These are phyloP conservation scores for Aspergillus udagawae DNA, from an alignment of 2,329 filamentous ascomycete species.

Conservation along the genomic window DNA sequence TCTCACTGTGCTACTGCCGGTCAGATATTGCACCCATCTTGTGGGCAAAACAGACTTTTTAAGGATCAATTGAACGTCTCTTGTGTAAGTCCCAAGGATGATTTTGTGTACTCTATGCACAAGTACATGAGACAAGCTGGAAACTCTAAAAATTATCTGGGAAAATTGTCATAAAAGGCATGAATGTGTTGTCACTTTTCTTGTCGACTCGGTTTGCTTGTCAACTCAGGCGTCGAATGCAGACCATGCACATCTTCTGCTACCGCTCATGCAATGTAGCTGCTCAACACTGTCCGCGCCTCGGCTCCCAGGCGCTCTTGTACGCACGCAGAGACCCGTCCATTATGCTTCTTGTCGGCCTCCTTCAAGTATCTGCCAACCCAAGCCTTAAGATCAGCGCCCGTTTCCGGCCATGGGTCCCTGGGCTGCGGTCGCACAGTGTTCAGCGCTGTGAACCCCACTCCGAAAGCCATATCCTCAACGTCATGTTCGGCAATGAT, in stretches of 20 bases:
- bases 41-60: background rate
- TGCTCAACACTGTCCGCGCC: constrained; percentile 45
- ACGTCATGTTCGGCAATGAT: constrained; percentile 82
- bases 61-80: background rate
- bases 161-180: background rate
- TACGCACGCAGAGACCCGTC: constrained; percentile 68
- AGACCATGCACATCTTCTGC: background rate
- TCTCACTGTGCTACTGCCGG: background rate
- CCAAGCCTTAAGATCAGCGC: constrained; percentile 74
- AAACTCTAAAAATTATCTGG: background rate
- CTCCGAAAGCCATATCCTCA: constrained; percentile 90
- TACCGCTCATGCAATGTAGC: constrained; percentile 41
- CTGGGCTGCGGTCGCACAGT: constrained; percentile 71
- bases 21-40: background rate
- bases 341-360: constrained; percentile 69
- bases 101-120: background rate
- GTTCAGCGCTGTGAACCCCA: constrained; percentile 90
- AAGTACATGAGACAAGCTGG: background rate
- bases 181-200: background rate
- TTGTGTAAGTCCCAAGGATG: background rate
- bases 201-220: background rate
- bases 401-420: constrained; percentile 84
- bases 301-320: constrained; percentile 65
- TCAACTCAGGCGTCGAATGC: background rate
- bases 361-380: constrained; percentile 75